Evolutionary conservation across 2,329 filamentous ascomycete genomes (phyloP).

Genomic region (Fusarium burgessii): DNA sequence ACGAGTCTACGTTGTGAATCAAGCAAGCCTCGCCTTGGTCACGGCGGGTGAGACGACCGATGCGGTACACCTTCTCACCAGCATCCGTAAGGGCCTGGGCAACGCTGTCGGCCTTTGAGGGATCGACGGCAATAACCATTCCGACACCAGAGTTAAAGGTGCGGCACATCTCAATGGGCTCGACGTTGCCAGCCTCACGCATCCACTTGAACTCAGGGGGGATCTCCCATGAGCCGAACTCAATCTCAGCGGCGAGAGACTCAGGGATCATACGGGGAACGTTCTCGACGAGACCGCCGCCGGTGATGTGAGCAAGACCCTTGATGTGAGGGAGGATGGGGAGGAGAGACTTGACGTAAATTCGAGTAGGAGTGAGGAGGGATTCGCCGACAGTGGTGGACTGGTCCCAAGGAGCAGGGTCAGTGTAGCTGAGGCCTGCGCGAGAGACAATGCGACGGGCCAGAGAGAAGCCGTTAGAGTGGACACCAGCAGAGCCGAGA

Average conservation of each 20-base stretch:
- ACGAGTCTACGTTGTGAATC: conserved; percentile 52
- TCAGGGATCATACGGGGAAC: conserved; percentile 91
- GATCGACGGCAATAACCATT: conserved; percentile 88
- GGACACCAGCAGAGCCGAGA: conserved; percentile 85
- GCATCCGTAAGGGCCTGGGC: conserved; percentile 69
- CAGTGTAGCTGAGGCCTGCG: conserved; percentile 77
- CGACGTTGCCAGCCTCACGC: conserved; percentile 77
- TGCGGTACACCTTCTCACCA: conserved; percentile 77
- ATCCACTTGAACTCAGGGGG: conserved; percentile 90
- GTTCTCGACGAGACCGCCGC: conserved; percentile 92
- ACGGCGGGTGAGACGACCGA: conserved; percentile 78
- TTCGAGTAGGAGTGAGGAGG: conserved; percentile 88
- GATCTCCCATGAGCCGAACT: conserved; percentile 79
- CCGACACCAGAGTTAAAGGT: conserved; percentile 96
- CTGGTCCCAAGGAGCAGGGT: conserved; percentile 80
- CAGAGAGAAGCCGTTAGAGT: conserved; percentile 98
- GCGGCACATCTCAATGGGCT: conserved; percentile 82
- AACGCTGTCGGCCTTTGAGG: conserved; percentile 71
- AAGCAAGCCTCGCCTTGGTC: conserved; percentile 54
- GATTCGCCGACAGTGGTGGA: conserved; percentile 75
- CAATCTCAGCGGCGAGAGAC: conserved; percentile 82
- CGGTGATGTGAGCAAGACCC: conserved; percentile 96
- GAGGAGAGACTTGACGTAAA: conserved; percentile 89
- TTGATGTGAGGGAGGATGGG: conserved; percentile 78
- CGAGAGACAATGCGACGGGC: conserved; percentile 87